Conservation (phyloP, 768 basidiomycete species). For the Mycena rosella region DNA sequence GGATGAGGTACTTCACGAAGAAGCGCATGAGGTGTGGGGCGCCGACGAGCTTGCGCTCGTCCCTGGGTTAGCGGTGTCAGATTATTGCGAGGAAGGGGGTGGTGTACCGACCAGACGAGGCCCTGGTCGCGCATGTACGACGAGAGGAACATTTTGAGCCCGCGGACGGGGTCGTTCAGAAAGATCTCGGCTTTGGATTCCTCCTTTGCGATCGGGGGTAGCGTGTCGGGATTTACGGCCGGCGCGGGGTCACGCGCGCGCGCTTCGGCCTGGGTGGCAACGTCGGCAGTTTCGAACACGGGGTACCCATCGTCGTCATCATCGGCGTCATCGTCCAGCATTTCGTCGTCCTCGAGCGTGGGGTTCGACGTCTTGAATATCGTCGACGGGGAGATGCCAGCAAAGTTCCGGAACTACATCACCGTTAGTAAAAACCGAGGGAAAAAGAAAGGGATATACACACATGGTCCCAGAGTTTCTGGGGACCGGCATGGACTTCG, state of each 20-base stretch:
- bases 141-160: not conserved
- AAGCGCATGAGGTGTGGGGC: slow-evolving; percentile 30
- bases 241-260: no score
- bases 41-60: slow-evolving; percentile 3
- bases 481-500: not conserved
- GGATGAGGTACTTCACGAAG: slow-evolving; percentile 25
- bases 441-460: not conserved
- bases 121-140: not conserved
- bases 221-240: no score
- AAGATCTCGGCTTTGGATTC: not conserved
- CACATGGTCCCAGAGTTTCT: slow-evolving; percentile 8
- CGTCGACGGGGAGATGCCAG: not conserved
- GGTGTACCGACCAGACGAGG: not conserved
- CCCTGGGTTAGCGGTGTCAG: not conserved
- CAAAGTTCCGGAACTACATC: not conserved
- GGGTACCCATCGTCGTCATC: no score
- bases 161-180: not conserved
- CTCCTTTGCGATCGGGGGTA: no score
- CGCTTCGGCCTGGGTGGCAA: no score
- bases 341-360: no score
- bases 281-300: no score
- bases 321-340: no score
- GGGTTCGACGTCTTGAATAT: no score
- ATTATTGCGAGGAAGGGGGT: not conserved
- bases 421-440: not conserved